Conservation (phyloP, 352 stramenopile species). For the Phytophthora syringae region DNA sequence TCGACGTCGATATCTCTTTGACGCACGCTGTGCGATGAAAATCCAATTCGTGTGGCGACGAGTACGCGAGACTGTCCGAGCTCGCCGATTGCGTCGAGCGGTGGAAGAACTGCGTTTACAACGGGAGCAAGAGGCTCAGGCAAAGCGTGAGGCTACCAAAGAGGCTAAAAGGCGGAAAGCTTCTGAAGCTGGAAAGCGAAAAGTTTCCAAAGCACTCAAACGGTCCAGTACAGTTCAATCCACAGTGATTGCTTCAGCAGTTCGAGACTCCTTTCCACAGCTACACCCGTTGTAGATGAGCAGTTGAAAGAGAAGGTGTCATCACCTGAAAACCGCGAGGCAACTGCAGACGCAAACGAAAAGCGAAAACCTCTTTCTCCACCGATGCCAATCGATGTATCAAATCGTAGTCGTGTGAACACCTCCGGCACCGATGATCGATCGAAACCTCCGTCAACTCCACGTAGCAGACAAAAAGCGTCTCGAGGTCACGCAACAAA, state of each 20-base stretch:
- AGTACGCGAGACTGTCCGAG: constrained; percentile 47
- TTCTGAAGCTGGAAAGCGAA: constrained; percentile 29
- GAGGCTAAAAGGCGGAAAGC: constrained; percentile 32
- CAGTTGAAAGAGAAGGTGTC: not conserved
- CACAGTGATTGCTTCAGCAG: constrained; percentile 16
- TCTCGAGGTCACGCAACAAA: constrained; percentile 17
- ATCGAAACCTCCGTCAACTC: constrained; percentile 11
- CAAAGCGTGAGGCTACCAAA: constrained; percentile 29
- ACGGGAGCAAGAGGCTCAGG: constrained; percentile 51
- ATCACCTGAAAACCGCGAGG: not conserved
- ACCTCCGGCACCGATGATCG: constrained; percentile 10
- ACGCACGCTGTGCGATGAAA: constrained; percentile 60
- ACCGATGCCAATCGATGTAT: constrained; percentile 15
- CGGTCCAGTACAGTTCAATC: constrained; percentile 22
- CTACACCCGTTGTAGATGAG: constrained; percentile 3
- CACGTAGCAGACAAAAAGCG: constrained; percentile 17
- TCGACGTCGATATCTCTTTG: constrained; percentile 53
- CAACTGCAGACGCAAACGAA: not conserved
- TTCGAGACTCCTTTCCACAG: not conserved
- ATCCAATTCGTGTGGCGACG: constrained; percentile 69
- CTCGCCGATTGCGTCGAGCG: constrained; percentile 45
- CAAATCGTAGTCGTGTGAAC: constrained; percentile 14
- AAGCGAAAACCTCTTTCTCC: constrained; percentile 11
- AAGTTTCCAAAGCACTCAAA: constrained; percentile 21
- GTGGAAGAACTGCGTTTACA: constrained; percentile 54